These are phyloP conservation scores for Neofusicoccum kwambonambiense DNA, from an alignment of 2,329 filamentous ascomycete genomes.

Conservation along the genomic window DNA sequence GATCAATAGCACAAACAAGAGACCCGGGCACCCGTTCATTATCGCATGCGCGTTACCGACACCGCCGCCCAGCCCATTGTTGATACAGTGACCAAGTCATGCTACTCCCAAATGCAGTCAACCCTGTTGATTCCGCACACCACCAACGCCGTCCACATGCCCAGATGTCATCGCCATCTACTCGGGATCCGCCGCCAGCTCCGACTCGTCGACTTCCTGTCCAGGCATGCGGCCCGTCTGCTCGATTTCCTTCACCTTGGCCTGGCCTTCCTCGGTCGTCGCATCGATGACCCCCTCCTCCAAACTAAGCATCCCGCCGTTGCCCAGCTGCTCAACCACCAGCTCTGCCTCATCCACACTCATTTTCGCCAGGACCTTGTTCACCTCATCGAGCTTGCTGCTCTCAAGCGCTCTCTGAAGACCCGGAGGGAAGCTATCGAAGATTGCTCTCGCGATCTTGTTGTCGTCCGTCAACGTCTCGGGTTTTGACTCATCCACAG, in stretches of 20 bases:
- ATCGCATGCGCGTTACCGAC: not conserved
- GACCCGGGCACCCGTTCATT: no score
- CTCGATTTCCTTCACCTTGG: conserved; percentile 70
- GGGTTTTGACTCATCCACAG: conserved; percentile 38
- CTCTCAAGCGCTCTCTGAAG: conserved; percentile 80
- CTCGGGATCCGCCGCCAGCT: conserved; percentile 16
- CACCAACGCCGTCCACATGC: conserved; percentile 2
- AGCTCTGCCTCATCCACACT: conserved; percentile 84
- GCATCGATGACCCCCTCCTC: conserved; percentile 95
- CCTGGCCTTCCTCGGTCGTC: conserved; percentile 81
- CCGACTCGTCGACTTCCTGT: conserved; percentile 23
- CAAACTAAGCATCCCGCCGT: conserved; percentile 85
- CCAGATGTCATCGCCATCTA: not conserved
- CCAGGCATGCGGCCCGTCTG: conserved; percentile 38
- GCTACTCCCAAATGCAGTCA: not conserved
- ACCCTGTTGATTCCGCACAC: not conserved
- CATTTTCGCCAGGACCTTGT: conserved; percentile 85
- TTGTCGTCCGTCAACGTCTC: conserved; percentile 42
- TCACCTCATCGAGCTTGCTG: conserved; percentile 86
- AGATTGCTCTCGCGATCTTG: conserved; percentile 71
- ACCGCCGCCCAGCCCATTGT: not conserved
- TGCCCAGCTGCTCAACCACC: conserved; percentile 73
- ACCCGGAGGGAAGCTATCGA: conserved; percentile 78
- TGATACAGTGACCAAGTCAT: not conserved
- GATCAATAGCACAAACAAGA: not conserved